phyloP scores from a whole-genome alignment of 306 rosid genomes.

The Citrullus mucosospermus region DNA sequence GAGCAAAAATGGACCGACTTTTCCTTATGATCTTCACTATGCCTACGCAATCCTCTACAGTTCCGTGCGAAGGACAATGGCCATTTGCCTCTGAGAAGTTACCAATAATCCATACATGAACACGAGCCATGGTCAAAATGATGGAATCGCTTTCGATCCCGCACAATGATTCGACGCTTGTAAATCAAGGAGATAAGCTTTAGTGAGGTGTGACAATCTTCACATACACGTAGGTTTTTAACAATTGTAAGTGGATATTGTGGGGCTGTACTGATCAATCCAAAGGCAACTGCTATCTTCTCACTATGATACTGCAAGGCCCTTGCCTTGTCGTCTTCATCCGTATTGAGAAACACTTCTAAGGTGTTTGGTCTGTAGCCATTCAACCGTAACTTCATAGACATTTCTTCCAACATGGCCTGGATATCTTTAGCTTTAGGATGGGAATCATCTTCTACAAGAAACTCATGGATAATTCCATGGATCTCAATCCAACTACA shows the following conservation, averaged over 20 bases:
- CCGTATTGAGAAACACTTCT: slow-evolving; percentile 54
- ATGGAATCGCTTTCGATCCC: slow-evolving; percentile 74
- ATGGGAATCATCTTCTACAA: slow-evolving; percentile 64
- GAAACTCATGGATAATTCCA: slow-evolving; percentile 60
- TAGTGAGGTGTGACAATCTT: slow-evolving; percentile 66
- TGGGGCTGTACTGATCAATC: slow-evolving; percentile 46
- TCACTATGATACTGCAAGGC: slow-evolving; percentile 57
- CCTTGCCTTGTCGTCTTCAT: slow-evolving; percentile 39
- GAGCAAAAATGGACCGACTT: neutral
- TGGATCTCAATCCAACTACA: slow-evolving; percentile 66
- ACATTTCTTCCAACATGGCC: slow-evolving; percentile 47
- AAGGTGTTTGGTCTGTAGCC: slow-evolving; percentile 42
- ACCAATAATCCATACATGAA: slow-evolving; percentile 86
- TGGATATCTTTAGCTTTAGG: slow-evolving; percentile 53
- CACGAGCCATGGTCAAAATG: slow-evolving; percentile 63
- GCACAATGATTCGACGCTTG: slow-evolving; percentile 36
- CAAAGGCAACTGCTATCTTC: slow-evolving; percentile 82
- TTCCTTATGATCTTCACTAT: neutral
- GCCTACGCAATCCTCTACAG: neutral
- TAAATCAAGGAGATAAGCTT: slow-evolving; percentile 52
- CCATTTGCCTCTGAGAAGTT: slow-evolving; percentile 9
- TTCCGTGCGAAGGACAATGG: neutral
- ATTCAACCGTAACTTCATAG: slow-evolving; percentile 31
- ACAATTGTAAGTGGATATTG: slow-evolving; percentile 37
- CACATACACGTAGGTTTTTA: slow-evolving; percentile 59